These are phyloP conservation scores for Calonectria hongkongensis DNA, from an alignment of 2,329 filamentous ascomycete species.

Conservation along the genomic window DNA sequence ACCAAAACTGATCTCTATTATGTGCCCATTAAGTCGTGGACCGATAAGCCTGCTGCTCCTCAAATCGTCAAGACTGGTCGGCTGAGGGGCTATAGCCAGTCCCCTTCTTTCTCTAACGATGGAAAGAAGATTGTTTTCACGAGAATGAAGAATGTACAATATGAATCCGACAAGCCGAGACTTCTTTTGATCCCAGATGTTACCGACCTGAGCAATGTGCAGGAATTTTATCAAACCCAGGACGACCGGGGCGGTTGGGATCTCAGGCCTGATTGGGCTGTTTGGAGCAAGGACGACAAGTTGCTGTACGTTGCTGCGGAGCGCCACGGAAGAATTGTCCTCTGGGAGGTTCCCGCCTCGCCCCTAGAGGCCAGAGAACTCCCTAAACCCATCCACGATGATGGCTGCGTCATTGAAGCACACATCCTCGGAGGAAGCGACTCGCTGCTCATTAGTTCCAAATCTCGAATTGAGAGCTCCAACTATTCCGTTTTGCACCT, in stretches of 20 bases:
- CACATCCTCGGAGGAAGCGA: slow-evolving; percentile 68
- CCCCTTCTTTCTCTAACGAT: slow-evolving; percentile 84
- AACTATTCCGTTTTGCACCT: slow-evolving; percentile 78
- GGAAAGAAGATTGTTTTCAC: slow-evolving; percentile 84
- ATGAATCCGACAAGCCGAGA: slow-evolving; percentile 84
- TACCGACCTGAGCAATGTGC: slow-evolving; percentile 72
- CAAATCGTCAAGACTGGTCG: slow-evolving; percentile 72
- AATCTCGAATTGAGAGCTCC: slow-evolving; percentile 83
- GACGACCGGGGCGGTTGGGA: slow-evolving; percentile 81
- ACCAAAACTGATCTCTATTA: slow-evolving; percentile 91
- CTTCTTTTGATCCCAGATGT: slow-evolving; percentile 80
- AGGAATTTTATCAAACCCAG: slow-evolving; percentile 77
- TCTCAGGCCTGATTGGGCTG: slow-evolving; percentile 72
- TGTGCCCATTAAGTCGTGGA: slow-evolving; percentile 78
- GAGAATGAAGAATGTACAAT: slow-evolving; percentile 84
- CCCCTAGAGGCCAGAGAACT: slow-evolving; percentile 68
- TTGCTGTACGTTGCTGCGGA: slow-evolving; percentile 85
- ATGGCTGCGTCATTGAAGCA: slow-evolving; percentile 74
- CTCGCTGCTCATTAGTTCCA: slow-evolving; percentile 79
- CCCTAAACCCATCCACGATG: slow-evolving; percentile 69
- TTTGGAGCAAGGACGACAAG: slow-evolving; percentile 76
- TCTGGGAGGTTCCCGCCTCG: slow-evolving; percentile 78
- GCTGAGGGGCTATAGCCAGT: slow-evolving; percentile 78
- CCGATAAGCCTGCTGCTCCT: slow-evolving; percentile 70
- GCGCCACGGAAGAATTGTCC: slow-evolving; percentile 76